Evolutionary conservation across 1,139 yeast species (phyloP).

Genomic region (Suhomyces panamericanus): DNA sequence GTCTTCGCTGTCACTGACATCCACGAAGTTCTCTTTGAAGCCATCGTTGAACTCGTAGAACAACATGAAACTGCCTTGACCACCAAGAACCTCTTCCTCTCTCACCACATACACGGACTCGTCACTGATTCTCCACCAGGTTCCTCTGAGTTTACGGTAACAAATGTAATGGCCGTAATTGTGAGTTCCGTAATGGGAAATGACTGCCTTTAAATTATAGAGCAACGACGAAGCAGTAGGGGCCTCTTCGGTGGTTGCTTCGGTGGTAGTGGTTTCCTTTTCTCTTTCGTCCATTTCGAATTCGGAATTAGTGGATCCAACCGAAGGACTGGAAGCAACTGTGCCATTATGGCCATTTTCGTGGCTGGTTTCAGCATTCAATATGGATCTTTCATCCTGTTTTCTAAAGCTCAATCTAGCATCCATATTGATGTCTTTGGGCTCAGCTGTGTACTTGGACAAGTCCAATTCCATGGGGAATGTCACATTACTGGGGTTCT

Average conservation of each 20-base stretch:
- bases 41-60: constrained; percentile 68
- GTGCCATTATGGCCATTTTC: background rate
- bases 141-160: constrained; percentile 73
- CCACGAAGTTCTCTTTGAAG: constrained; percentile 32
- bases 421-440: constrained; percentile 71
- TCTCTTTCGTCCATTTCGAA: constrained; percentile 5
- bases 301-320: constrained; percentile 3
- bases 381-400: constrained; percentile 39
- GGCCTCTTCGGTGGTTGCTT: background rate
- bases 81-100: constrained; percentile 73
- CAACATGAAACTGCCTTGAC: constrained; percentile 90
- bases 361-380: background rate
- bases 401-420: constrained; percentile 75
- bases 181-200: constrained; percentile 91
- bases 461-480: constrained; percentile 71
- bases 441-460: constrained; percentile 67
- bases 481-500: constrained; percentile 78
- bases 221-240: constrained; percentile 39
- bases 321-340: constrained; percentile 5
- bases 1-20: constrained; percentile 36
- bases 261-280: constrained; percentile 9
- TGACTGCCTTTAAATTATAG: constrained; percentile 78
- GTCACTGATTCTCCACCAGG: constrained; percentile 95
- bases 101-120: constrained; percentile 79
- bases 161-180: constrained; percentile 95